These are phyloP conservation scores for Golubevia pallescens DNA, from an alignment of 1,284 basidiomycete species.

Conservation along the genomic window DNA sequence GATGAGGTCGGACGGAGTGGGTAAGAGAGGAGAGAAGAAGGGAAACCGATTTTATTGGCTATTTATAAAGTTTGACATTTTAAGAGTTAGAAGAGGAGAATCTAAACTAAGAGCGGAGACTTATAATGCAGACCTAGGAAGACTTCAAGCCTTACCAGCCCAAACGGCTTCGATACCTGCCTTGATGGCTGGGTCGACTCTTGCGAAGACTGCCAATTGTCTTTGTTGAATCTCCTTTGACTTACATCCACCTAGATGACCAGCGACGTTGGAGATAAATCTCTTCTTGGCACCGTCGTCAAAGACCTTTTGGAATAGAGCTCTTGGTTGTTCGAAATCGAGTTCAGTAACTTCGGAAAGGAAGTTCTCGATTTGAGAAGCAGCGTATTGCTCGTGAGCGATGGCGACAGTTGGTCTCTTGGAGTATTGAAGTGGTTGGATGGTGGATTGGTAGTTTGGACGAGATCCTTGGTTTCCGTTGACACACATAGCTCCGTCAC, in stretches of 20 bases:
- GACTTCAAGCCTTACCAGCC: background rate
- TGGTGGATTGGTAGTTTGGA: slow-evolving; percentile 83
- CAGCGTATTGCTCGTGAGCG: slow-evolving; percentile 13
- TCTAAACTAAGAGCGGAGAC: background rate
- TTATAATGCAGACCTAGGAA: background rate
- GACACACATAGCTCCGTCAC: slow-evolving; percentile 65
- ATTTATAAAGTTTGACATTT: background rate
- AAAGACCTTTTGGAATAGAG: slow-evolving; percentile 10
- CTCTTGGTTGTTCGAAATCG: slow-evolving; percentile 15
- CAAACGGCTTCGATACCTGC: background rate
- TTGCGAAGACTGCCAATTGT: slow-evolving; percentile 11
- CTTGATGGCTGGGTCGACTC: slow-evolving; percentile 7
- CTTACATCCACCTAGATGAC: slow-evolving; percentile 4
- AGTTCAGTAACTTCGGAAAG: slow-evolving; percentile 8
- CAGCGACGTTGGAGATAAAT: slow-evolving; percentile 8
- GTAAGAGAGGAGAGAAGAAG: background rate
- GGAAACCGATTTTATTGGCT: background rate
- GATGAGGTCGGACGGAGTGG: background rate
- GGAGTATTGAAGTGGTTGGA: slow-evolving; percentile 59
- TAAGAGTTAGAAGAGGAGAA: background rate
- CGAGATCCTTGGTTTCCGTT: slow-evolving; percentile 77
- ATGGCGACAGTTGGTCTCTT: slow-evolving; percentile 9
- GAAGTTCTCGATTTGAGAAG: slow-evolving; percentile 7
- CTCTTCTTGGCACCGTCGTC: slow-evolving; percentile 9
- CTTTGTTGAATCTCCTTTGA: slow-evolving; percentile 3